A percentile compares a stretch with the other conserved stretches of the same genome.
These are phyloP conservation scores for Dryadomyces sulphureus DNA, from an alignment of 2,329 filamentous ascomycete species.

Conservation along the genomic window DNA sequence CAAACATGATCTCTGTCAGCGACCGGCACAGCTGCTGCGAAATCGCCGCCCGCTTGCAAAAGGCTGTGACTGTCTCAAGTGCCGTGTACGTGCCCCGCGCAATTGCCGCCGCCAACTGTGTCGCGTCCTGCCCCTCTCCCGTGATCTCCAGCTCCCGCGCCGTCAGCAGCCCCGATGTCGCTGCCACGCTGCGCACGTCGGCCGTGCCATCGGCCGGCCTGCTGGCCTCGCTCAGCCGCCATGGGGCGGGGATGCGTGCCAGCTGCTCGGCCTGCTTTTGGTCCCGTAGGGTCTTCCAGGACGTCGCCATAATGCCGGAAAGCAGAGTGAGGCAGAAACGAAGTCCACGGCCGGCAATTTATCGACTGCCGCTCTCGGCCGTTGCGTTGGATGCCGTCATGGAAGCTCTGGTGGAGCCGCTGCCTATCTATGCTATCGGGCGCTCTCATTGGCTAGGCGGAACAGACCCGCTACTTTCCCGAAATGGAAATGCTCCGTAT, in stretches of 20 bases:
- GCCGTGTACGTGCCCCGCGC: slow-evolving; percentile 5
- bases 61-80: slow-evolving; percentile 6
- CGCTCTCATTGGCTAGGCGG: too few relatives aligned
- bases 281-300: slow-evolving; percentile 5
- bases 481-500: too few relatives aligned
- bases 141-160: slow-evolving; percentile 9
- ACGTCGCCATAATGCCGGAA: not conserved
- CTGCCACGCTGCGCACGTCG: slow-evolving; percentile 6
- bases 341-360: too few relatives aligned
- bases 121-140: slow-evolving; percentile 5
- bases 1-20: slow-evolving; percentile 26
- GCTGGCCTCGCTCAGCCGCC: slow-evolving; percentile 6
- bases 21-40: slow-evolving; percentile 12
- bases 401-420: too few relatives aligned
- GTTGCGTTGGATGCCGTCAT: too few relatives aligned
- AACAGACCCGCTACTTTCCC: too few relatives aligned
- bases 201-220: slow-evolving; percentile 3
- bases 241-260: slow-evolving; percentile 7
- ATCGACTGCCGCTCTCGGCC: too few relatives aligned
- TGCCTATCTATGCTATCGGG: not conserved
- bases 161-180: slow-evolving; percentile 6
- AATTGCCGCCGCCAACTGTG: slow-evolving; percentile 4
- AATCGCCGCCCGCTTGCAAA: slow-evolving; percentile 9
- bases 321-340: not conserved
- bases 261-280: slow-evolving; percentile 9